Evolutionary conservation across 2,329 filamentous ascomycete species (phyloP).

Genomic region (Cladosporium sp.): DNA sequence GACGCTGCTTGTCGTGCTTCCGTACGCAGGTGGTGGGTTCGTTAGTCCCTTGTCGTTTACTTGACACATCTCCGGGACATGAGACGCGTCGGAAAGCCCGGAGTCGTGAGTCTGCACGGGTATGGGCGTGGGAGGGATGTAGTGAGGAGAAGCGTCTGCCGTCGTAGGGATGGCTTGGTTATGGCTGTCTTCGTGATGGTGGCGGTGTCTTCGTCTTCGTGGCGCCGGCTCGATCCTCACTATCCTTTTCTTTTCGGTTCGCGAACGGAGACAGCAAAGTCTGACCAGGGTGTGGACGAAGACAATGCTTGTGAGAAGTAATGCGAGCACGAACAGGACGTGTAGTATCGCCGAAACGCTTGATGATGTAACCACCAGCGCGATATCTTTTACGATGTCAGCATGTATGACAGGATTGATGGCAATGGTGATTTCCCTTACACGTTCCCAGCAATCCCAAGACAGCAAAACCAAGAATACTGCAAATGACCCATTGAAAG

Average conservation of each 20-base stretch:
- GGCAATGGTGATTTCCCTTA: conserved; percentile 21
- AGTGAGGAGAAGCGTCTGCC: conserved; percentile 56
- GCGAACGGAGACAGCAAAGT: conserved; percentile 49
- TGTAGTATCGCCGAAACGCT: conserved; percentile 70
- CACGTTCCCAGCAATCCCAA: conserved; percentile 35
- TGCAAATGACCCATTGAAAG: conserved; percentile 23
- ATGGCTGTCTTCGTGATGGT: neutral
- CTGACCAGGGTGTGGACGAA: conserved; percentile 79
- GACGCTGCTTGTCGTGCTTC: conserved; percentile 80
- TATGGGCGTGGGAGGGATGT: conserved; percentile 72
- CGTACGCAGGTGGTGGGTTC: conserved; percentile 75
- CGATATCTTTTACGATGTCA: conserved; percentile 61
- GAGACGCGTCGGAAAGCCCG: conserved; percentile 41
- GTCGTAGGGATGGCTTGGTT: neutral
- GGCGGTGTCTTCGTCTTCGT: conserved; percentile 35
- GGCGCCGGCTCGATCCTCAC: conserved; percentile 11
- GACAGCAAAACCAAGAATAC: conserved; percentile 31
- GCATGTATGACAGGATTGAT: neutral
- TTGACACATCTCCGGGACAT: conserved; percentile 32
- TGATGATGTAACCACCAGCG: conserved; percentile 66
- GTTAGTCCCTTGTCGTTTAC: conserved; percentile 28
- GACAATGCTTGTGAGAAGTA: conserved; percentile 72
- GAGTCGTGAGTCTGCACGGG: conserved; percentile 66
- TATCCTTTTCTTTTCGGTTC: neutral
- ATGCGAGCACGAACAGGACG: conserved; percentile 75